Percentiles rank a stretch among this genome's conserved stretches.
These are phyloP conservation scores for Lecanicillium sp. DNA, from an alignment of 2,329 filamentous ascomycete genomes.

Conservation along the genomic window DNA sequence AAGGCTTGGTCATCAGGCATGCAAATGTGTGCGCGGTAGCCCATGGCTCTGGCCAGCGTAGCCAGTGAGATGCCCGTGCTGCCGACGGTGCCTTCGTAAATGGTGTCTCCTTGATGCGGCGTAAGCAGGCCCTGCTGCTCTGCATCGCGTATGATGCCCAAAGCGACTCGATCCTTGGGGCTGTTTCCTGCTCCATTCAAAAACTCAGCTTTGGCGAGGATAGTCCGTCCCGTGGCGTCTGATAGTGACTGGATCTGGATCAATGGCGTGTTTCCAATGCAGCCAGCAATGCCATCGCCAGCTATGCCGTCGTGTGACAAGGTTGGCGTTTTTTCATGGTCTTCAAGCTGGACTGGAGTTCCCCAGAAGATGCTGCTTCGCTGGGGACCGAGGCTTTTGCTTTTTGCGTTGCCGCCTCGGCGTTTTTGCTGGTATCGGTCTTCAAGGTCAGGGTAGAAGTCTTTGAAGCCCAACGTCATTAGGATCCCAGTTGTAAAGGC, in stretches of 20 bases:
- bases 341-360: constrained; percentile 44
- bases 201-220: constrained; percentile 92
- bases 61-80: constrained; percentile 94
- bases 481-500: constrained; percentile 74
- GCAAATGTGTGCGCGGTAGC: constrained; percentile 90
- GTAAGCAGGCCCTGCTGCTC: constrained; percentile 68
- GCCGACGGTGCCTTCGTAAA: constrained; percentile 96
- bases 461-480: constrained; percentile 69
- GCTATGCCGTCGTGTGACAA: constrained; percentile 29
- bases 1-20: constrained; percentile 88
- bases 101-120: constrained; percentile 79
- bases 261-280: constrained; percentile 89
- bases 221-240: constrained; percentile 76
- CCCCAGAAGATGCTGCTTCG: constrained; percentile 38
- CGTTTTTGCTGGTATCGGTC: constrained; percentile 46
- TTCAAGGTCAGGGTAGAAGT: constrained; percentile 69
- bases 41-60: constrained; percentile 75
- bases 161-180: constrained; percentile 89
- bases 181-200: constrained; percentile 90
- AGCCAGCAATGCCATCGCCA: constrained; percentile 75
- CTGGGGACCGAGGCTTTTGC: constrained; percentile 8
- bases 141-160: constrained; percentile 78
- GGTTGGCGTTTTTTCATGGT: constrained; percentile 35
- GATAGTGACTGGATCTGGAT: constrained; percentile 80
- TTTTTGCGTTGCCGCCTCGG: constrained; percentile 13